phyloP scores from a whole-genome alignment of 768 basidiomycete genomes.

The Xerocomus potaroensis region DNA sequence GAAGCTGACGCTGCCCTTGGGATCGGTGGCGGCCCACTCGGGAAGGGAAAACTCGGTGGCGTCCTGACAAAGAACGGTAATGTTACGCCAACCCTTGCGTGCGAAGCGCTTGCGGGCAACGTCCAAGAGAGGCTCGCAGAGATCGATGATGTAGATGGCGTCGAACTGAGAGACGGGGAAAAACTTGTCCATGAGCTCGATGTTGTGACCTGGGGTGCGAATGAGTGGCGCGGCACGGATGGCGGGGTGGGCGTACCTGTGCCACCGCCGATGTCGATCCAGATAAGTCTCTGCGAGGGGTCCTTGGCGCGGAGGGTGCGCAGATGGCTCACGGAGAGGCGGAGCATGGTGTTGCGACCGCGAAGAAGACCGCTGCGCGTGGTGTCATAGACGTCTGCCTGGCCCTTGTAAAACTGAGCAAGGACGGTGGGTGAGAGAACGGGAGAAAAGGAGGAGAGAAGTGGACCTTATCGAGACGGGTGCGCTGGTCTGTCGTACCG shows the following conservation, averaged over 20 bases:
- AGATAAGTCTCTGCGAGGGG: constrained; percentile 51
- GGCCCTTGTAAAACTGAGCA: constrained; percentile 57
- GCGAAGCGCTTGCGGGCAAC: constrained; percentile 67
- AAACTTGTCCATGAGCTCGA: constrained; percentile 67
- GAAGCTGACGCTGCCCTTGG: constrained; percentile 52
- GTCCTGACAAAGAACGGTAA: constrained; percentile 68
- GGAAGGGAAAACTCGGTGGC: constrained; percentile 64
- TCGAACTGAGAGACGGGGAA: constrained; percentile 58
- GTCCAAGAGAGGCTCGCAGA: constrained; percentile 67
- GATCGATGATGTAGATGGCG: constrained; percentile 66
- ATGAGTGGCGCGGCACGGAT: not conserved
- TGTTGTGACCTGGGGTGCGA: constrained; percentile 54
- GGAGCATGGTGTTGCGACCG: constrained; percentile 70
- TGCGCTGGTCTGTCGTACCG: constrained; percentile 36
- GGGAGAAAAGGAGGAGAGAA: not conserved
- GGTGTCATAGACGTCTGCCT: constrained; percentile 69
- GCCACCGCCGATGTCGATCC: constrained; percentile 79
- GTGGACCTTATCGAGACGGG: constrained; percentile 41
- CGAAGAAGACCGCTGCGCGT: constrained; percentile 59
- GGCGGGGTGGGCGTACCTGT: constrained; percentile 40
- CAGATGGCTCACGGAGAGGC: constrained; percentile 61
- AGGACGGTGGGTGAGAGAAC: not conserved
- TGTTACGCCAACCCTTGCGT: constrained; percentile 67
- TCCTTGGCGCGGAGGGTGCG: constrained; percentile 39
- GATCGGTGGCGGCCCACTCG: constrained; percentile 47